These are phyloP conservation scores for Sedum album DNA, from an alignment of 164 flowering plant species.

Conservation along the genomic window DNA sequence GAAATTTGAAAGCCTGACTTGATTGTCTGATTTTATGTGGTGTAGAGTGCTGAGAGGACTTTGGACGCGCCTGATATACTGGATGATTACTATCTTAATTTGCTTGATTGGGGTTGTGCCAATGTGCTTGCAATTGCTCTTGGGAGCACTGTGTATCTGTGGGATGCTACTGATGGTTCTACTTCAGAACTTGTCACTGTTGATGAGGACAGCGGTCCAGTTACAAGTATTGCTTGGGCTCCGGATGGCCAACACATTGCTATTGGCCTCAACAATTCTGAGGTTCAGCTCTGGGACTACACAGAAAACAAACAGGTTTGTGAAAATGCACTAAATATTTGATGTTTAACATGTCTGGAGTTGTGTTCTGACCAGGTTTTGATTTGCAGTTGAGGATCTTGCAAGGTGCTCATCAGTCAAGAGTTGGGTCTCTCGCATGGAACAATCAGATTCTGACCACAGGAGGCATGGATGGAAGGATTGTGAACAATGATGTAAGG, in stretches of 20 bases:
- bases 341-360: too few relatives aligned
- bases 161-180: constrained; percentile 46
- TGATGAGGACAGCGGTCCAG: constrained; percentile 46
- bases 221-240: constrained; percentile 62
- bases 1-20: not conserved
- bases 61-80: constrained; percentile 57
- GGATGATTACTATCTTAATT: constrained; percentile 57
- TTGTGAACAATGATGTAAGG: constrained; percentile 56
- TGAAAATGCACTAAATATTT: not conserved
- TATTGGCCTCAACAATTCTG: constrained; percentile 45
- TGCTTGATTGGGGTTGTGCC: constrained; percentile 58
- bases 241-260: constrained; percentile 59
- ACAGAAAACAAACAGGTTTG: constrained; percentile 30
- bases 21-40: not conserved
- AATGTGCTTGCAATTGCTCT: constrained; percentile 60
- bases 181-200: constrained; percentile 43
- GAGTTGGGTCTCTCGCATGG: constrained; percentile 59
- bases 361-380: constrained; percentile 18
- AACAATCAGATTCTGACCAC: constrained; percentile 53
- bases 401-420: constrained; percentile 38
- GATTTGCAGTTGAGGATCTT: constrained; percentile 45
- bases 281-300: constrained; percentile 58
- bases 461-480: constrained; percentile 48
- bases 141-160: constrained; percentile 42
- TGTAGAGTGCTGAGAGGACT: constrained; percentile 58